Evolutionary conservation across 306 rosid species (phyloP).

Genomic region (Acacia melanoxylon): DNA sequence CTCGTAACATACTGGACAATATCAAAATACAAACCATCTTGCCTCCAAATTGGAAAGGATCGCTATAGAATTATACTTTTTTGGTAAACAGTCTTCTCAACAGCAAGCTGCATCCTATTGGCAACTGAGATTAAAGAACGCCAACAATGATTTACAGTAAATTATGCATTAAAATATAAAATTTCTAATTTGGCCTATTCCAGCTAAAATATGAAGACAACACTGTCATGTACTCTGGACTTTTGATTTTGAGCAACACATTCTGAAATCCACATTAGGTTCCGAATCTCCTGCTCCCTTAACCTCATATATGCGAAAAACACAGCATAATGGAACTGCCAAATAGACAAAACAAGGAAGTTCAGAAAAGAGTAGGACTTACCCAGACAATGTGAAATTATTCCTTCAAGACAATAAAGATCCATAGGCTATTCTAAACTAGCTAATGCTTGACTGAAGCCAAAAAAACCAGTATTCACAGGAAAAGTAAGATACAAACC

Average conservation of each 20-base stretch:
- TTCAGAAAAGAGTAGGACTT: constrained; percentile 10
- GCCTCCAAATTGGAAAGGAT: constrained; percentile 29
- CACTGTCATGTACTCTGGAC: constrained; percentile 96
- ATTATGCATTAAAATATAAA: constrained; percentile 37
- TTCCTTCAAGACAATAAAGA: background rate
- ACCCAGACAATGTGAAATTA: background rate
- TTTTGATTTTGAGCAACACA: constrained; percentile 99
- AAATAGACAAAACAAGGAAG: constrained; percentile 18
- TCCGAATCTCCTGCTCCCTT: constrained; percentile 97
- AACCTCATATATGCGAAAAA: constrained; percentile 98
- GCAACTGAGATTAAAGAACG: constrained; percentile 28
- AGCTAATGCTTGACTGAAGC: background rate
- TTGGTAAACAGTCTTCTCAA: constrained; percentile 41
- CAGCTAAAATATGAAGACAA: constrained; percentile 86
- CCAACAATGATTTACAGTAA: constrained; percentile 43
- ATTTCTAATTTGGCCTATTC: constrained; percentile 10
- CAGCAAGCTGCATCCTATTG: constrained; percentile 28
- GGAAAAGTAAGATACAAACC: constrained; percentile 42
- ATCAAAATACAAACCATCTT: constrained; percentile 25
- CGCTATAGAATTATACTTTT: constrained; percentile 26
- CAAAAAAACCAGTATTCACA: background rate
- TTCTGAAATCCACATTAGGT: constrained; percentile 96
- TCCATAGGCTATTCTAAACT: constrained; percentile 4
- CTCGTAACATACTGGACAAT: constrained; percentile 24
- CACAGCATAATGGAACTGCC: constrained; percentile 95